These are phyloP conservation scores for Leishmania gerbilli DNA, from an alignment of 208 protist genomes.

Conservation along the genomic window DNA sequence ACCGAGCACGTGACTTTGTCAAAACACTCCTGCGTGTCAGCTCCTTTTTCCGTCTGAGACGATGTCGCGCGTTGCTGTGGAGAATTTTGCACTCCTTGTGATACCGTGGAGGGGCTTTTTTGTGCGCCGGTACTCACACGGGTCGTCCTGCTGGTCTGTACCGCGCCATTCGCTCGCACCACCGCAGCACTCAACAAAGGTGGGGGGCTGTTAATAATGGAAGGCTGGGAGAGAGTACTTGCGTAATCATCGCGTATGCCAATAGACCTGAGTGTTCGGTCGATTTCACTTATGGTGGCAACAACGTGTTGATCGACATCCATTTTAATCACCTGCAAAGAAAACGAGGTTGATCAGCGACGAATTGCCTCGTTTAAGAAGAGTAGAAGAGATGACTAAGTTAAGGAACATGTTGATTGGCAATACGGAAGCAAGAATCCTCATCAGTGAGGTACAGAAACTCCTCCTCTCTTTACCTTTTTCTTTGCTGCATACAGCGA, in stretches of 20 bases:
- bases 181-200: background rate
- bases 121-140: slow-evolving; percentile 9
- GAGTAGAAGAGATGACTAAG: background rate
- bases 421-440: background rate
- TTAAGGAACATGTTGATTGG: background rate
- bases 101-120: background rate
- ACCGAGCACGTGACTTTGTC: background rate
- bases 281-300: slow-evolving; percentile 28
- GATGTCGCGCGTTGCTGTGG: background rate
- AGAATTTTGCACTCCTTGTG: slow-evolving; percentile 16
- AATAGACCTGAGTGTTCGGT: slow-evolving; percentile 24
- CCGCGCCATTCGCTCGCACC: slow-evolving; percentile 3
- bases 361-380: background rate
- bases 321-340: slow-evolving; percentile 1
- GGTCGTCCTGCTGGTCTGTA: background rate
- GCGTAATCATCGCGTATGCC: slow-evolving; percentile 10
- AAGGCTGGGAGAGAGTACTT: background rate
- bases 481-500: background rate
- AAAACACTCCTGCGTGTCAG: background rate
- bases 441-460: background rate
- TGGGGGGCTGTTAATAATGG: background rate
- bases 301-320: slow-evolving; percentile 16
- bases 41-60: slow-evolving; percentile 1
- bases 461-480: background rate
- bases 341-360: background rate